These are phyloP conservation scores for Hyaloscypha variabilis DNA, from an alignment of 495 filamentous ascomycete genomes.

Conservation along the genomic window DNA sequence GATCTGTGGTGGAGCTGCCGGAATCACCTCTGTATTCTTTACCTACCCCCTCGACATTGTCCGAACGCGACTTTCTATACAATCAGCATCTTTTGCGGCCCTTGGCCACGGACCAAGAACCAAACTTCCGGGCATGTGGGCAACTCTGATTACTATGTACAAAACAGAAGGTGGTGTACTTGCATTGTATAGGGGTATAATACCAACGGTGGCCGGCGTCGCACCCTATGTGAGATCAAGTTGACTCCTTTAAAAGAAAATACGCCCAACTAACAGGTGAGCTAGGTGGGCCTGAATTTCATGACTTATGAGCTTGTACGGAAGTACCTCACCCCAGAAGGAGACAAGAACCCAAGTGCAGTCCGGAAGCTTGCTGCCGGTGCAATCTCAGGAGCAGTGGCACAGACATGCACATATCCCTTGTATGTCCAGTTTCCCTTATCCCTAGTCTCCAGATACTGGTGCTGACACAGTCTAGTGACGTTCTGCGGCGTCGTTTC, in stretches of 20 bases:
- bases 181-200: conserved; percentile 88
- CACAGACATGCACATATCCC: conserved; percentile 97
- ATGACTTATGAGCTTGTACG: conserved; percentile 94
- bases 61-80: conserved; percentile 91
- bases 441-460: not conserved
- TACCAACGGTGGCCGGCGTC: conserved; percentile 92
- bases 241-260: not conserved
- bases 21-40: conserved; percentile 86
- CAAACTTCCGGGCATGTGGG: conserved; percentile 92
- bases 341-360: conserved; percentile 79
- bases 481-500: conserved; percentile 93
- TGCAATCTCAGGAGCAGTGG: conserved; percentile 91
- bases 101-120: conserved; percentile 57
- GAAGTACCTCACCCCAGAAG: conserved; percentile 82
- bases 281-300: conserved; percentile 92
- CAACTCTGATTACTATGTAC: conserved; percentile 81
- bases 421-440: conserved; percentile 63
- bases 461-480: conserved; percentile 50
- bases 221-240: conserved; percentile 76
- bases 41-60: conserved; percentile 93
- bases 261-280: conserved; percentile 10
- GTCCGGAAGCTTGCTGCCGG: conserved; percentile 85
- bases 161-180: conserved; percentile 82
- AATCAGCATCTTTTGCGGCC: conserved; percentile 89
- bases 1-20: conserved; percentile 83